Evolutionary conservation across 169 alveolate species (phyloP).

Genomic region (Plasmodium yoelii): DNA sequence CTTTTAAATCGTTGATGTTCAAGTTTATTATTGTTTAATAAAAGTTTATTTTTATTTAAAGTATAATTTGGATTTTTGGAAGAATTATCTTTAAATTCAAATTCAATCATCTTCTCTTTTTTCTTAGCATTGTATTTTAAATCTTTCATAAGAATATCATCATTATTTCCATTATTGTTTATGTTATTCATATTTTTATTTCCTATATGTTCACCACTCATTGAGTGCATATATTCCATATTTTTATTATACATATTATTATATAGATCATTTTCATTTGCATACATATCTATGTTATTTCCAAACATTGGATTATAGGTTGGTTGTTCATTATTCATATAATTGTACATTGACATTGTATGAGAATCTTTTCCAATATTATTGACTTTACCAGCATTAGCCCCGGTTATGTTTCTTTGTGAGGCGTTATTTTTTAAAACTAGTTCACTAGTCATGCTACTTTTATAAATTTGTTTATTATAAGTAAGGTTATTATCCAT

Average conservation of each 20-base stretch:
- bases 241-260: not conserved
- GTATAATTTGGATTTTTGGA: conserved; percentile 15
- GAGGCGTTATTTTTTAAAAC: conserved; percentile 3
- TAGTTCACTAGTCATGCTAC: conserved; percentile 18
- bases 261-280: conserved; percentile 26
- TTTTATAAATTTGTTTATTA: conserved; percentile 7
- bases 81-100: conserved; percentile 37
- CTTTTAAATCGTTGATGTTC: conserved; percentile 14
- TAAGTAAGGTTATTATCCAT: conserved; percentile 6
- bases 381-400: not conserved
- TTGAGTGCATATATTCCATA: not conserved
- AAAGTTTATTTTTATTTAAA: conserved; percentile 25
- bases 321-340: conserved; percentile 13
- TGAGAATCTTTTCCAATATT: conserved; percentile 49
- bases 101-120: conserved; percentile 40
- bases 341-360: conserved; percentile 10
- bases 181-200: not conserved
- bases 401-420: not conserved
- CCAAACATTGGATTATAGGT: conserved; percentile 28
- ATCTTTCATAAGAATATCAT: conserved; percentile 40
- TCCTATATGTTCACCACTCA: not conserved
- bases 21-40: conserved; percentile 13
- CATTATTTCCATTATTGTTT: conserved; percentile 10
- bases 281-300: conserved; percentile 30
- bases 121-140: conserved; percentile 23